Conservation (phyloP, 768 basidiomycete species). For the Suillus ampliporus region DNA sequence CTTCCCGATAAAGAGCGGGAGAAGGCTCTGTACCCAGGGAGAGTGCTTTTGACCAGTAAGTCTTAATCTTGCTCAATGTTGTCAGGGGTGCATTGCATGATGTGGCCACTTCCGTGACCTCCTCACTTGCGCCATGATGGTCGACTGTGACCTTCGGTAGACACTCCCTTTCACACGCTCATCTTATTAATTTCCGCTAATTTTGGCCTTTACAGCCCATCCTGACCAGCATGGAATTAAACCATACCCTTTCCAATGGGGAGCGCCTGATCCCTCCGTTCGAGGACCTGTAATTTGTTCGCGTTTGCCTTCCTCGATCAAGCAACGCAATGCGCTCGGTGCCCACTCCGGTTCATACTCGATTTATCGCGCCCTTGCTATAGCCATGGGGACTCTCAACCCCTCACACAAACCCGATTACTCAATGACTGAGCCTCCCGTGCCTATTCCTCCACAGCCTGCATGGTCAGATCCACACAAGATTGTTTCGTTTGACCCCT, state of each 20-base stretch:
- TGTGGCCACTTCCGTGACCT: neutral
- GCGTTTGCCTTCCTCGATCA: slow-evolving; percentile 82
- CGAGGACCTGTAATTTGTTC: slow-evolving; percentile 93
- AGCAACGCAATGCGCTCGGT: slow-evolving; percentile 91
- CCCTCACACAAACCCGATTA: slow-evolving; percentile 86
- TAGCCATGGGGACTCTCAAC: slow-evolving; percentile 85
- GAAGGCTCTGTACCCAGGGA: slow-evolving; percentile 77
- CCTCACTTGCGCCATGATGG: neutral
- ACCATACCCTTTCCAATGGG: slow-evolving; percentile 85
- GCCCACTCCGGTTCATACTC: slow-evolving; percentile 94
- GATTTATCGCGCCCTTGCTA: slow-evolving; percentile 91
- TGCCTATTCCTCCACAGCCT: slow-evolving; percentile 76
- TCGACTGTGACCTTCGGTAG: slow-evolving; percentile 9
- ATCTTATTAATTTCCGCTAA: slow-evolving; percentile 12
- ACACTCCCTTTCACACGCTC: slow-evolving; percentile 15
- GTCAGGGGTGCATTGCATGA: neutral
- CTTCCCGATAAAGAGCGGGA: slow-evolving; percentile 68
- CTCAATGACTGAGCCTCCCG: slow-evolving; percentile 82
- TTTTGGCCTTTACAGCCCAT: slow-evolving; percentile 56
- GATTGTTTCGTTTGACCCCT: slow-evolving; percentile 94
- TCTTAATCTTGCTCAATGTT: slow-evolving; percentile 19
- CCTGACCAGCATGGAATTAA: slow-evolving; percentile 92
- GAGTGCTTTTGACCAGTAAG: slow-evolving; percentile 86
- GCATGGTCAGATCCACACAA: slow-evolving; percentile 77
- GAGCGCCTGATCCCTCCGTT: slow-evolving; percentile 60